Conservation (phyloP, 768 basidiomycete species). For the Xerocomus brunneocitrinus region DNA sequence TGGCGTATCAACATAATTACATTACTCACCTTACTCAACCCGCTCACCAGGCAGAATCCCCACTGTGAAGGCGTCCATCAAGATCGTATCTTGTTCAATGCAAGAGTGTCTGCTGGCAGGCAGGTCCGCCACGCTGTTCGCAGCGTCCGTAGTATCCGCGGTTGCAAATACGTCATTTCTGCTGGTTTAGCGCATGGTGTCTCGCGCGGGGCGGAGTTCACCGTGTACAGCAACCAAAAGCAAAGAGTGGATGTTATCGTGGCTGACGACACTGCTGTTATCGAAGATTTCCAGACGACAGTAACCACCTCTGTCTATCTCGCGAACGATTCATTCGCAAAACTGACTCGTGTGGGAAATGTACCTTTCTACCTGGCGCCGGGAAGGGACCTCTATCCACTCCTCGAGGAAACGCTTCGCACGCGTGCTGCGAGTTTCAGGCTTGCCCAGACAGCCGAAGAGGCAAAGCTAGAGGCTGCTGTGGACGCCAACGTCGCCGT, state of each 20-base stretch:
- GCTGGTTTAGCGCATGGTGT: slow-evolving; percentile 28
- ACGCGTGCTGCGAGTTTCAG: not conserved
- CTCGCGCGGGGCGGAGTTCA: slow-evolving; percentile 13
- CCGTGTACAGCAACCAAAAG: slow-evolving; percentile 12
- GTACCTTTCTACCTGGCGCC: slow-evolving; percentile 1
- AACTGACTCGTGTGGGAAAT: not conserved
- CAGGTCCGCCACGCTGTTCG: slow-evolving; percentile 6
- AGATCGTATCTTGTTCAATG: slow-evolving; percentile 24
- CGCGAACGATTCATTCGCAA: not conserved
- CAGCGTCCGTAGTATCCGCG: not conserved
- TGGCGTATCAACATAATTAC: no score
- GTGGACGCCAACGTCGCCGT: slow-evolving; percentile 1
- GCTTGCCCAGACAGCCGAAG: not conserved
- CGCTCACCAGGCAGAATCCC: slow-evolving; percentile 22
- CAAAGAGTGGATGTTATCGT: not conserved
- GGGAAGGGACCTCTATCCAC: not conserved
- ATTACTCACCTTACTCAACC: not conserved
- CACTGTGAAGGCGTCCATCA: slow-evolving; percentile 25
- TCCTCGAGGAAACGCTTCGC: not conserved
- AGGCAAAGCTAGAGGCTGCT: slow-evolving; percentile 2
- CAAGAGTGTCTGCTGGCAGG: slow-evolving; percentile 9
- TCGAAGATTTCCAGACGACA: slow-evolving; percentile 14
- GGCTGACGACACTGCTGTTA: slow-evolving; percentile 7
- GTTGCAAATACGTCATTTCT: slow-evolving; percentile 14
- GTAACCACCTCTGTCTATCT: not conserved